Evolutionary conservation across 352 stramenopile species (phyloP), one percentile per base, ranked within the genome.

Genomic region (Pythium biforme): DNA sequence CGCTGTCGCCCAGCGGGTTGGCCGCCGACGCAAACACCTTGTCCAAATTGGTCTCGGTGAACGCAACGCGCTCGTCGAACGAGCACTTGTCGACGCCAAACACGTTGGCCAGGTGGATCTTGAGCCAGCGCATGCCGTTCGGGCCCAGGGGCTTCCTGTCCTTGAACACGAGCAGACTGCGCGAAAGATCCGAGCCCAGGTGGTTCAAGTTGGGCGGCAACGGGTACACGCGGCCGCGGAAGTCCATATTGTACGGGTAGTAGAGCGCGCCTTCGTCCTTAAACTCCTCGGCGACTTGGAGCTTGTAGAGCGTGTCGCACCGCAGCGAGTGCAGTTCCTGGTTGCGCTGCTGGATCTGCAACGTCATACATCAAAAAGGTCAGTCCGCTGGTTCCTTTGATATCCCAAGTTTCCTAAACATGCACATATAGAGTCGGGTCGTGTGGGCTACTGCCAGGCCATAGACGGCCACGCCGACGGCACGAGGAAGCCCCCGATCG

Each of bases 191-290:
- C 17, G 95, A 98, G 31, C 97, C 97, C 52, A 99, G 74, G 74
- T 99, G 98, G 67, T 98, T 99, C 3, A 99, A 80, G 74, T 99
- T 98, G 4, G 97, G 97, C 53, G 97, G 97, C 12, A 99, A 90
- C 52, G 98, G 97, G 71, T 99, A 99, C 57, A 98, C 97, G 49
- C 98, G 84, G 33, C 98, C 97, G 37, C 98, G 87, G 76, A 99
- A 99, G 69, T 99, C 98, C 75, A 99, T 89, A 77, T 99, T 99
- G 84, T 99, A 99, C 39, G 97, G 97, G 69, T 98, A 99, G 77
- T 98, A 99, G 25, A 99, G 90, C 61, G 89, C 88, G 17, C 97
- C 83, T 72, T 98, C 97, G 62, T 99, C 83, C 72, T 95, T 87
- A 73, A 99, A 99, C 58, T 98, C 88, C 51, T 98, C 79, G 0